Evolutionary conservation across 129 eudicot species (phyloP), one percentile per base, ranked within the genome.

Genomic region (Lactuca sativa): DNA sequence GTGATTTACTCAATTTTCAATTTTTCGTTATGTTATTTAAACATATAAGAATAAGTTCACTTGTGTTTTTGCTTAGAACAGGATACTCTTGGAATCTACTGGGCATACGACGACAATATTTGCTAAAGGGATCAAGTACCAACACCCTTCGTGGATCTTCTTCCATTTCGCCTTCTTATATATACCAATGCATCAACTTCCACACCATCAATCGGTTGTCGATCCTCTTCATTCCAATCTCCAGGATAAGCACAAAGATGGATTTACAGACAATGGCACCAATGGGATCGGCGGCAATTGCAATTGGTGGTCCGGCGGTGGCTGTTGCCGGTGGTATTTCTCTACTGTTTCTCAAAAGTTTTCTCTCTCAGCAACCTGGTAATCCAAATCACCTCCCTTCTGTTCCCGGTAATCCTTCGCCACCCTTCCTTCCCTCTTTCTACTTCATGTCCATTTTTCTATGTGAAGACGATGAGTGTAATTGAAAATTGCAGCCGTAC

Each of bases 271-370:
- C 80, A 13, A 34, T 83, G 53, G 85, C 89, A 3, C 37, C 83
- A 61, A 78, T 30, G 65, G 78, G 71, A 73, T 64, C 75, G 38
- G 71, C 71, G 59, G 86, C 84, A 14, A 31, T 77, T 11, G 76
- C 86, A 7, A 59, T 74, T 10, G 87, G 84, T 38, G 91, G 83
- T 36, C 96, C 87, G 38, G 92, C 75, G 10, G 89, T 83, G 32
- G 86, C 76, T 15, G 81, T 77, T 18, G 82, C 68, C 62, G 72
- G 76, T 18, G 80, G 83, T 62, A 10, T 74, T 38, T 68, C 80
- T 62, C 62, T 74, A 48, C 56, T 69, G 80, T 48, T 68, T 15
- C 66, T 80, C n/a, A 74, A 62, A 54, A 62, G 63, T 25, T 69
- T 61, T 62, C 62, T 74, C 9, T 67, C 69, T 53, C 61, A 68